These are phyloP conservation scores for Eucommia ulmoides DNA, from an alignment of 257 asterid species.

Conservation along the genomic window DNA sequence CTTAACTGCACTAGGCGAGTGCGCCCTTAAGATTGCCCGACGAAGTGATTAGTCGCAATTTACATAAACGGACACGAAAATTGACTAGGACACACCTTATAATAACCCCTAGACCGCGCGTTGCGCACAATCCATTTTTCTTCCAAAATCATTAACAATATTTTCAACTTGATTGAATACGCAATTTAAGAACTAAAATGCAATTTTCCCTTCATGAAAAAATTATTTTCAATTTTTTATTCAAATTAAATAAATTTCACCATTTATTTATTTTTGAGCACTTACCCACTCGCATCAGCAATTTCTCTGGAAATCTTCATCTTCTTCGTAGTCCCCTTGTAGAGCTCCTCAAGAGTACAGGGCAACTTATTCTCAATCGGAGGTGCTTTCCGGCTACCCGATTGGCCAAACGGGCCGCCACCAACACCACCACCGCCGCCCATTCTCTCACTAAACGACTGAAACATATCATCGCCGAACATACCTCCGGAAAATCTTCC, in stretches of 20 bases:
- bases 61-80: no score
- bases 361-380: conserved; percentile 22
- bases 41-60: no score
- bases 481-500: conserved; percentile 15
- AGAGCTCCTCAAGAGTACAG: conserved; percentile 35
- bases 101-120: no score
- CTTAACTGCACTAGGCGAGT: no score
- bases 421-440: conserved; percentile 13
- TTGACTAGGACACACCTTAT: no score
- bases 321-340: conserved; percentile 30
- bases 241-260: not conserved
- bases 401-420: conserved; percentile 19
- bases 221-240: no score
- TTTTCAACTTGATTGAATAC: no score
- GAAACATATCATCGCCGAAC: conserved; percentile 18
- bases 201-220: no score
- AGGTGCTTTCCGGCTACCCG: conserved; percentile 18
- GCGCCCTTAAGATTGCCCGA: no score
- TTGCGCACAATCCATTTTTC: no score
- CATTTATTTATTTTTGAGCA: not conserved
- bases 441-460: conserved; percentile 15
- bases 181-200: no score
- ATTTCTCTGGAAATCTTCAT: conserved; percentile 34
- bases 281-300: conserved; percentile 32
- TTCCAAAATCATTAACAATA: no score